phyloP scores from a whole-genome alignment of 805 yeast genomes.

The Yarrowia sp. region DNA sequence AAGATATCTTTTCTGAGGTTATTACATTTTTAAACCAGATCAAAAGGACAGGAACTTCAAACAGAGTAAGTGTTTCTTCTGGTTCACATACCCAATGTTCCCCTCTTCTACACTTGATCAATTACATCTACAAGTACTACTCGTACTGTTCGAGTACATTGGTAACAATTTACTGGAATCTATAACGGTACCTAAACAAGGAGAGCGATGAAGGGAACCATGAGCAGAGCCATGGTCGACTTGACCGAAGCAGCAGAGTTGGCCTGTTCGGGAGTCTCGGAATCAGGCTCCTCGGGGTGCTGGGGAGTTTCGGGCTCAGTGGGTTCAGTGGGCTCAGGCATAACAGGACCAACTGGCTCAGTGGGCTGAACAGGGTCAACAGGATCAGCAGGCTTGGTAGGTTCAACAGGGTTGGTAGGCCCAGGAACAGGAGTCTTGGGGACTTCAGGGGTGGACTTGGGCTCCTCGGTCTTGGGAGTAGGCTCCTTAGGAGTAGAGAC shows the following conservation, averaged over 20 bases:
- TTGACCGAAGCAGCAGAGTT: not conserved
- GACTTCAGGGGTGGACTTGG: not conserved
- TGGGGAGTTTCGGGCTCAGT: not conserved
- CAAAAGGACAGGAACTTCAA: no score
- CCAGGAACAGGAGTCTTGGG: not conserved
- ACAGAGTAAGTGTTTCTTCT: no score
- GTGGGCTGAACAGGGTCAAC: not conserved
- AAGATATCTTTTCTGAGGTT: no score
- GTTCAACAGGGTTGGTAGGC: not conserved
- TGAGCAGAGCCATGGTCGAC: not conserved
- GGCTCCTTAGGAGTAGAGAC: not conserved
- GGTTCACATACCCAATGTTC: no score
- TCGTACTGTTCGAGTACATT: no score
- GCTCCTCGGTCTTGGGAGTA: not conserved
- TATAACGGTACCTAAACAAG: not conserved
- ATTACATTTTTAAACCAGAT: no score
- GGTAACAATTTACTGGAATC: no score
- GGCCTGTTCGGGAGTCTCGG: slow-evolving; percentile 4
- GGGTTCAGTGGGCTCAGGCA: no score
- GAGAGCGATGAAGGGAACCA: slow-evolving; percentile 1
- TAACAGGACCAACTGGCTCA: not conserved
- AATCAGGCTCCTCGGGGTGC: not conserved
- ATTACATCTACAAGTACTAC: not conserved
- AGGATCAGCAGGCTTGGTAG: not conserved
- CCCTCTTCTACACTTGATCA: no score